Percentiles rank a stretch among this genome's conserved stretches.
Conservation (phyloP, 345 rosid genomes). For the Lumnitzera littorea region DNA sequence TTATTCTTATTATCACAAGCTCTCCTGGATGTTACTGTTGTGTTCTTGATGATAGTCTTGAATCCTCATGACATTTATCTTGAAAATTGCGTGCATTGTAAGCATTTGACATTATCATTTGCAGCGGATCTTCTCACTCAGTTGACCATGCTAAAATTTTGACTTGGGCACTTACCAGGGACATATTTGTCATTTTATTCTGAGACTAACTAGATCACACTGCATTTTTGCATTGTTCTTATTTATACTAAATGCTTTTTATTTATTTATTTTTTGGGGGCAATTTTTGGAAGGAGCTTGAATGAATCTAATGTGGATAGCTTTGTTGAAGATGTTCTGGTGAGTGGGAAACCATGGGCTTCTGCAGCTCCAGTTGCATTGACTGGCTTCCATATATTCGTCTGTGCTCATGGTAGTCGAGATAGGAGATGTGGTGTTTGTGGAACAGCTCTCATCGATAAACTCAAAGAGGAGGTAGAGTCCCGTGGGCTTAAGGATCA, state of each 20-base stretch:
- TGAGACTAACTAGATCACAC: too few species aligned
- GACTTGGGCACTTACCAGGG: too few species aligned
- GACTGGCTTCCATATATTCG: constrained; percentile 69
- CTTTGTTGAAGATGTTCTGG: constrained; percentile 85
- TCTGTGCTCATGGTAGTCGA: constrained; percentile 87
- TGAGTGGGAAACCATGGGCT: constrained; percentile 71
- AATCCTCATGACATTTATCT: too few species aligned
- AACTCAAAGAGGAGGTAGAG: constrained; percentile 55
- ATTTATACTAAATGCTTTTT: not conserved
- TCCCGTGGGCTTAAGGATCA: constrained; percentile 52
- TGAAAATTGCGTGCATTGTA: too few species aligned
- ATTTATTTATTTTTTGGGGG: not conserved
- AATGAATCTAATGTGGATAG: constrained; percentile 52
- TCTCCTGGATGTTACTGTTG: too few species aligned
- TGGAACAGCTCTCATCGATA: constrained; percentile 81
- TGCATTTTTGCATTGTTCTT: not conserved
- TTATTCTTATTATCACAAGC: too few species aligned
- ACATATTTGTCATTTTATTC: too few species aligned
- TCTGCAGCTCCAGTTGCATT: constrained; percentile 49
- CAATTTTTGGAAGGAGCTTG: constrained; percentile 41
- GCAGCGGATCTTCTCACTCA: too few species aligned
- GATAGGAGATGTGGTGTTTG: constrained; percentile 97
- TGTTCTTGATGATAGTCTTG: too few species aligned
- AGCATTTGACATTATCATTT: too few species aligned
- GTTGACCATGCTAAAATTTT: too few species aligned